Evolutionary conservation across 345 rosid genomes (phyloP).

Genomic region (Zanthoxylum bungeanum): DNA sequence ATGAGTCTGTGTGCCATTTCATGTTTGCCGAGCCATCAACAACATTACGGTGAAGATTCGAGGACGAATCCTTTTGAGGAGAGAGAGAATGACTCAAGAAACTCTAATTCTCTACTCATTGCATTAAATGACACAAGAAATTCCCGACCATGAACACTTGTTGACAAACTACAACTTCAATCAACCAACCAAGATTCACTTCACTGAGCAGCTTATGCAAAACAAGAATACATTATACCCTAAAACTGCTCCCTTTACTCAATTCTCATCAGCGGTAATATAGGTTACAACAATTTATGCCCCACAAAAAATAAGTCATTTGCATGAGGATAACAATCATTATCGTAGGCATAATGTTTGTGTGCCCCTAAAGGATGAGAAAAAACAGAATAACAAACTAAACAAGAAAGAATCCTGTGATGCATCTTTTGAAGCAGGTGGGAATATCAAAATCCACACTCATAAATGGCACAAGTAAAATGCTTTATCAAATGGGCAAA

Average conservation of each 20-base stretch:
- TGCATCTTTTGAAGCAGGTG: background rate
- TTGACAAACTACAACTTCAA: background rate
- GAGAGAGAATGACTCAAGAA: too few species aligned
- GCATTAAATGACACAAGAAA: background rate
- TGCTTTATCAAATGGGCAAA: too few species aligned
- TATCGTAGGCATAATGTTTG: background rate
- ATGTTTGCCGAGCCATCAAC: too few species aligned
- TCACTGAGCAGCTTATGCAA: background rate
- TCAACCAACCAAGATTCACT: conserved; percentile 1
- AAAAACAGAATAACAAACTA: background rate
- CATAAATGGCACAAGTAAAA: background rate
- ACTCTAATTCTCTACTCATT: background rate
- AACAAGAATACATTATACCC: background rate
- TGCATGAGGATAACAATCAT: background rate
- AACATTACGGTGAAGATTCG: too few species aligned
- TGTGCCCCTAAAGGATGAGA: background rate
- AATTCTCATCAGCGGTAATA: background rate
- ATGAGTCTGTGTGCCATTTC: too few species aligned
- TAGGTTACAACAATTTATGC: background rate
- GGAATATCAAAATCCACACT: background rate
- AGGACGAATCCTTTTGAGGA: too few species aligned
- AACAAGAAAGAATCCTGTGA: background rate
- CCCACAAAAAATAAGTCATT: background rate
- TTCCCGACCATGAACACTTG: background rate
- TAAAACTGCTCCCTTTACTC: background rate